Conservation (phyloP, 805 yeast species). For the Kurtzmaniella cleridarum region DNA sequence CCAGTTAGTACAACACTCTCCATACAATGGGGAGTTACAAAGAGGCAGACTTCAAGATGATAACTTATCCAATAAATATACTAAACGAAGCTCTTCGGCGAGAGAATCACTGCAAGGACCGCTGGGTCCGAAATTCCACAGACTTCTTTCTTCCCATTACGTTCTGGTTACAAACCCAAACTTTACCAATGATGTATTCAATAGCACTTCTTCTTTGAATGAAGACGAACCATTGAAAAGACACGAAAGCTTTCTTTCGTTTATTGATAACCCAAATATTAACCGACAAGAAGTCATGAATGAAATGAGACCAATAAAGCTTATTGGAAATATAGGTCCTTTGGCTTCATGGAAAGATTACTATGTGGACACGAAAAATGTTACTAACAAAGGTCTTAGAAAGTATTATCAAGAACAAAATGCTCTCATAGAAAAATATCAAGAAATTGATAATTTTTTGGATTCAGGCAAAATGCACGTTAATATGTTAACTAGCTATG, state of each 20-base stretch:
- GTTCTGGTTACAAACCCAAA: slow-evolving; percentile 4
- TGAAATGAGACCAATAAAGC: slow-evolving; percentile 25
- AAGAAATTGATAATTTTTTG: slow-evolving; percentile 57
- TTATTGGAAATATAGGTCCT: slow-evolving; percentile 27
- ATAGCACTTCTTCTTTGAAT: neutral
- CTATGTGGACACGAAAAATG: slow-evolving; percentile 11
- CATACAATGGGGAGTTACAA: no score
- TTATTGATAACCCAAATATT: neutral
- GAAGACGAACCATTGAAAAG: no score
- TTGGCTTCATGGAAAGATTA: slow-evolving; percentile 28
- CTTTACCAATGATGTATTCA: neutral
- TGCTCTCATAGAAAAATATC: slow-evolving; percentile 48
- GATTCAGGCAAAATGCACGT: slow-evolving; percentile 64
- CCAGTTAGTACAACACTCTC: no score
- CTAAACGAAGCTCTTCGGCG: no score
- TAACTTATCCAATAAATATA: no score
- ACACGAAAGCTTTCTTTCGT: neutral
- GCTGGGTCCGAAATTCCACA: neutral
- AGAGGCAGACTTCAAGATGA: no score
- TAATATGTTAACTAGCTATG: slow-evolving; percentile 59
- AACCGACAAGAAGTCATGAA: slow-evolving; percentile 9
- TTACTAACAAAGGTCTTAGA: slow-evolving; percentile 23
- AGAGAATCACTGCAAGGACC: no score
- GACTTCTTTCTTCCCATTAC: slow-evolving; percentile 1
- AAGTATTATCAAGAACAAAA: slow-evolving; percentile 56